A percentile compares a stretch with the other conserved stretches of the same genome.
phyloP scores from a whole-genome alignment of 1,284 basidiomycete genomes.

The Trichosporon sp. region DNA sequence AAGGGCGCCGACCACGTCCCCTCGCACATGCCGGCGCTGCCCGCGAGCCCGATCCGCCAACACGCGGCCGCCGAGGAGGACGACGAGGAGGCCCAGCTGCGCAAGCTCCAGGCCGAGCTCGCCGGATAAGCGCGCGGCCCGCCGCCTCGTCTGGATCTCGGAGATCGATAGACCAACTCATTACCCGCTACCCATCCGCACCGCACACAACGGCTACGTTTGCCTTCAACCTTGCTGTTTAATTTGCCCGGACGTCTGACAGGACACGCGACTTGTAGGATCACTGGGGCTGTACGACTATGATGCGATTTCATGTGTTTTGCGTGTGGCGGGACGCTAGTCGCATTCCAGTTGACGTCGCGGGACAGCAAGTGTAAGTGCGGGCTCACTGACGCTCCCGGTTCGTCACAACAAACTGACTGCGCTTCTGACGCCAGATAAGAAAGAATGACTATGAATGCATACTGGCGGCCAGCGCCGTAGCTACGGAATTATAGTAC shows the following conservation, averaged over 20 bases:
- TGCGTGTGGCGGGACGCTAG: neutral
- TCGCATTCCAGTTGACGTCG: neutral
- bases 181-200: neutral
- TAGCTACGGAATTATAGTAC: neutral
- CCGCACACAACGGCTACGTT: neutral
- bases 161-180: slow-evolving; percentile 4
- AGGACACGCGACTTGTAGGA: slow-evolving; percentile 5
- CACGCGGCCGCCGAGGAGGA: slow-evolving; percentile 59
- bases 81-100: slow-evolving; percentile 89
- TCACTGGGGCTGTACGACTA: slow-evolving; percentile 4
- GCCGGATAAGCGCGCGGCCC: slow-evolving; percentile 46
- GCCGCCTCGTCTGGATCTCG: neutral
- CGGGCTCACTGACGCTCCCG: neutral
- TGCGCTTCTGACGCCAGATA: too few relatives aligned
- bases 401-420: too few relatives aligned
- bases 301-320: neutral
- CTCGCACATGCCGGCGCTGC: slow-evolving; percentile 70
- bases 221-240: neutral
- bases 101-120: slow-evolving; percentile 83
- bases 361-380: neutral
- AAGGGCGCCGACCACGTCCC: slow-evolving; percentile 87
- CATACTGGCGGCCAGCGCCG: neutral
- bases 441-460: neutral
- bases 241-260: slow-evolving; percentile 2
- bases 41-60: slow-evolving; percentile 41